Evolutionary conservation across 2,329 filamentous ascomycete genomes (phyloP).

Genomic region (Ilyonectria robusta): DNA sequence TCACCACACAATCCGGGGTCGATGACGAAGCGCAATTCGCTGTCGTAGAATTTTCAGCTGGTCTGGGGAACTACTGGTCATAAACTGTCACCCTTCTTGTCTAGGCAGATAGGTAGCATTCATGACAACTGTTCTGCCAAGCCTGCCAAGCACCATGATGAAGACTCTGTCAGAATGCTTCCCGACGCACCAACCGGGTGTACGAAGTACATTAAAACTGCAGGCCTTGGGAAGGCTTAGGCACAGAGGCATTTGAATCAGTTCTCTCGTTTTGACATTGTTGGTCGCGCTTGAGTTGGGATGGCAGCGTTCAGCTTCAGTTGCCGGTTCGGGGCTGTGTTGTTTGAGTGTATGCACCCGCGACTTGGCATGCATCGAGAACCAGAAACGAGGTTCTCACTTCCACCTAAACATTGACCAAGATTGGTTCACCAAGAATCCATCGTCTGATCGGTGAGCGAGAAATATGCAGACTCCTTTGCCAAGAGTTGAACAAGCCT

Average conservation of each 20-base stretch:
- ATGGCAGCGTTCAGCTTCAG: background rate
- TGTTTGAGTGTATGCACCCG: background rate
- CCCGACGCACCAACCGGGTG: background rate
- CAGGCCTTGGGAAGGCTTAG: background rate
- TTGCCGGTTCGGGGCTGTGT: background rate
- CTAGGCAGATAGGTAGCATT: background rate
- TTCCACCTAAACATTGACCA: background rate
- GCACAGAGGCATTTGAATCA: background rate
- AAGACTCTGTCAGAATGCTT: background rate
- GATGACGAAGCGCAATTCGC: background rate
- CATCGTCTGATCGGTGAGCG: background rate
- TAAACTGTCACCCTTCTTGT: background rate
- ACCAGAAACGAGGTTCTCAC: background rate
- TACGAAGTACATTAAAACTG: background rate
- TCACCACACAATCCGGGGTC: background rate
- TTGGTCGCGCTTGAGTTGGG: background rate
- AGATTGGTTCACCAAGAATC: background rate
- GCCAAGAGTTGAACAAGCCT: background rate
- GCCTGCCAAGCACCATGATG: background rate
- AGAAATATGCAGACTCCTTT: background rate
- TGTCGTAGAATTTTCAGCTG: background rate
- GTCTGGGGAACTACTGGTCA: background rate
- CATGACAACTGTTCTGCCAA: background rate
- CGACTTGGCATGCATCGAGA: background rate
- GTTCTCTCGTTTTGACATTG: background rate